Percentiles rank a stretch among this genome's conserved stretches.
Conservation (phyloP, 805 yeast species). For the Saccharomycopsis sp. region DNA sequence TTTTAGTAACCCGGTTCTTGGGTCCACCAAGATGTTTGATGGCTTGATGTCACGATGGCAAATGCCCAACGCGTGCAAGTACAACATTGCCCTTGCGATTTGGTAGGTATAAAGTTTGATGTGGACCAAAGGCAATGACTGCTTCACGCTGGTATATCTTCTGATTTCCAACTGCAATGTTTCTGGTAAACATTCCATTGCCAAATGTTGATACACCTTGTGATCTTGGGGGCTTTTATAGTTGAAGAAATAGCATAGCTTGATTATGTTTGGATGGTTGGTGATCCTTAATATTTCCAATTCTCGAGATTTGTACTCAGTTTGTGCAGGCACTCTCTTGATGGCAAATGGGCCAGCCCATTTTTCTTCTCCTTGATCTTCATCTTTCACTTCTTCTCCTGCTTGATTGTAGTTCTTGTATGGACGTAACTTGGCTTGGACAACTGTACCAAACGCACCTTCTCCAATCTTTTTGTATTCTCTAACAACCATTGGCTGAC, state of each 20-base stretch:
- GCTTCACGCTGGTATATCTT: conserved; percentile 47
- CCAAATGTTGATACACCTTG: conserved; percentile 67
- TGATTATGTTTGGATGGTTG: conserved; percentile 71
- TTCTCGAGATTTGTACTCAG: conserved; percentile 78
- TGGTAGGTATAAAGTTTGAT: conserved; percentile 72
- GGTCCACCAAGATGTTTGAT: conserved; percentile 70
- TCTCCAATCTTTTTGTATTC: conserved; percentile 74
- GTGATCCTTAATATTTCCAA: conserved; percentile 67
- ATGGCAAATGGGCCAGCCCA: conserved; percentile 82
- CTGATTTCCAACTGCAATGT: conserved; percentile 70
- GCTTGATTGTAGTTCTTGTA: conserved; percentile 27
- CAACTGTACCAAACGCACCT: conserved; percentile 82
- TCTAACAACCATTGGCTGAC: conserved; percentile 55
- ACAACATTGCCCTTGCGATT: conserved; percentile 75
- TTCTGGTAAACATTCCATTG: conserved; percentile 82
- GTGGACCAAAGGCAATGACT: conserved; percentile 61
- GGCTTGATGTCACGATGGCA: conserved; percentile 84
- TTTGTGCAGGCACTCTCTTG: conserved; percentile 78
- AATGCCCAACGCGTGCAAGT: conserved; percentile 69
- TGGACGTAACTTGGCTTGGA: conserved; percentile 51
- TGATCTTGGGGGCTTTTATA: conserved; percentile 54
- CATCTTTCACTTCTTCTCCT: conserved; percentile 19
- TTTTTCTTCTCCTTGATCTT: conserved; percentile 16
- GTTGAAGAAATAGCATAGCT: conserved; percentile 61
- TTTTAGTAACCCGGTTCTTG: conserved; percentile 53